These are phyloP conservation scores for Fonsecaea erecta DNA, from an alignment of 2,329 filamentous ascomycete species.

Conservation along the genomic window DNA sequence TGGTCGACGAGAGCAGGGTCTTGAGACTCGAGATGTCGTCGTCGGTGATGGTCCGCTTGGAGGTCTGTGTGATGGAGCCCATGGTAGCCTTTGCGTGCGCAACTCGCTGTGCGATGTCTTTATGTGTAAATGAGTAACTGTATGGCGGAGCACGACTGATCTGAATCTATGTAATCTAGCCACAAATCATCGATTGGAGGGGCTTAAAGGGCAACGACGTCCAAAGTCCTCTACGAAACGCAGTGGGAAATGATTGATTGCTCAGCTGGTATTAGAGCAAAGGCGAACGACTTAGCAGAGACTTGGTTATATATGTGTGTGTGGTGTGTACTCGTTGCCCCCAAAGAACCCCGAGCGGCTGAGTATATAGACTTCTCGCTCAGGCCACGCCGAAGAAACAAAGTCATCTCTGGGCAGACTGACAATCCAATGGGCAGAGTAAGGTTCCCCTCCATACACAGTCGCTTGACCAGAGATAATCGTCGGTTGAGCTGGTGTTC, in stretches of 20 bases:
- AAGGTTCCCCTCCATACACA: neutral
- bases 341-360: neutral
- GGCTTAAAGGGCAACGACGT: too few relatives aligned
- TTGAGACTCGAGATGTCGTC: constrained; percentile 31
- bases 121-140: neutral
- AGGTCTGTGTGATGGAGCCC: constrained; percentile 25
- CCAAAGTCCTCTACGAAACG: neutral
- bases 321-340: neutral
- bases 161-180: neutral
- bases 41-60: constrained; percentile 25
- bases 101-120: neutral
- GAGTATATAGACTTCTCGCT: neutral
- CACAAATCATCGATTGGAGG: too few relatives aligned
- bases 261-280: neutral
- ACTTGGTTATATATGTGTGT: too few relatives aligned
- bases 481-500: neutral
- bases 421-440: neutral
- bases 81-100: constrained; percentile 16
- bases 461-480: neutral
- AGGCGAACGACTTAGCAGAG: neutral
- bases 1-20: constrained; percentile 24
- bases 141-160: neutral
- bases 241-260: neutral
- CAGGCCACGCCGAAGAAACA: neutral
- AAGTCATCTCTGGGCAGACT: neutral